A percentile compares a stretch with the other conserved stretches of the same genome.
phyloP scores from a whole-genome alignment of 805 yeast species.

The Jamesozyma spencerorum region DNA sequence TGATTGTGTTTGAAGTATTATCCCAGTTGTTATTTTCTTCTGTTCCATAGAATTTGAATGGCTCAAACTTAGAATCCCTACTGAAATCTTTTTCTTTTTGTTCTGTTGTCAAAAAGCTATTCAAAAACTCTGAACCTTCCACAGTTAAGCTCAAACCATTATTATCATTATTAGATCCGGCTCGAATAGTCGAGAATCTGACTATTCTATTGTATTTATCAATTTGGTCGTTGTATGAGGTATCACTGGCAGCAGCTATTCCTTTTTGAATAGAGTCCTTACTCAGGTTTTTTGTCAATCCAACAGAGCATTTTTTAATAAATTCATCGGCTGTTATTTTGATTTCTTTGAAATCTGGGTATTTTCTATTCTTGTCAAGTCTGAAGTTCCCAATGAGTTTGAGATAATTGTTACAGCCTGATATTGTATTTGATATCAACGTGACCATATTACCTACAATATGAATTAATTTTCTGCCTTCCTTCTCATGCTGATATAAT shows the following conservation, averaged over 20 bases:
- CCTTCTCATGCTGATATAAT: constrained; percentile 49
- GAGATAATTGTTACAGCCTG: constrained; percentile 43
- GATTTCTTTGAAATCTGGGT: constrained; percentile 54
- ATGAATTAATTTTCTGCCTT: constrained; percentile 56
- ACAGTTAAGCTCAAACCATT: constrained; percentile 1
- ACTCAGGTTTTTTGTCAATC: constrained; percentile 39
- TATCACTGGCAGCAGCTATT: background rate
- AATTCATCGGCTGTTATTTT: constrained; percentile 52
- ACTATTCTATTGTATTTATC: constrained; percentile 11
- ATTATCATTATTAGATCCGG: constrained; percentile 1
- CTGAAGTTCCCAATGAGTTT: constrained; percentile 59
- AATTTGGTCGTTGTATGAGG: background rate
- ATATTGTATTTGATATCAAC: constrained; percentile 40
- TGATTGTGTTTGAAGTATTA: constrained; percentile 12
- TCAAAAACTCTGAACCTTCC: constrained; percentile 4
- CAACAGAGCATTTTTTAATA: constrained; percentile 51
- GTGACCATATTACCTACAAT: constrained; percentile 53
- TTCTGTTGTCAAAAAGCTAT: constrained; percentile 21
- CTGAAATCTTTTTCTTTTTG: constrained; percentile 25
- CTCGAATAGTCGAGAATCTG: constrained; percentile 23
- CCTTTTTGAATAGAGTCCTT: constrained; percentile 21
- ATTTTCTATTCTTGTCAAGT: constrained; percentile 48
- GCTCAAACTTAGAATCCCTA: constrained; percentile 32
- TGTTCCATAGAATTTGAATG: constrained; percentile 24
- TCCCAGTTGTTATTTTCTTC: background rate